A percentile compares a stretch with the other conserved stretches of the same genome.
These are phyloP conservation scores for Quercus ilex DNA, from an alignment of 306 rosid genomes.

Conservation along the genomic window DNA sequence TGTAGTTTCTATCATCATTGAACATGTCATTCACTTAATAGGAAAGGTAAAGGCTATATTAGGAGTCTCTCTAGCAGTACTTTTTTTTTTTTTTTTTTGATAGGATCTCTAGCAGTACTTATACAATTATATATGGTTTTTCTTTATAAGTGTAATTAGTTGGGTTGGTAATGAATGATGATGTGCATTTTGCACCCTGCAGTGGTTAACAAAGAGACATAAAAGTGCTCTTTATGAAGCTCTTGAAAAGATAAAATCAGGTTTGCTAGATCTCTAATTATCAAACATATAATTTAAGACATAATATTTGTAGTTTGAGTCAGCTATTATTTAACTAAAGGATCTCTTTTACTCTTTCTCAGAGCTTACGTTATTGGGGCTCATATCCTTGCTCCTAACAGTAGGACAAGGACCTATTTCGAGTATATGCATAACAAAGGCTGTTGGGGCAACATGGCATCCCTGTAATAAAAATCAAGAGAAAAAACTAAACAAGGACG, in stretches of 20 bases:
- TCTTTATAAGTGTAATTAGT: neutral
- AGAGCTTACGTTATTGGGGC: constrained; percentile 88
- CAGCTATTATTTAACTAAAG: neutral
- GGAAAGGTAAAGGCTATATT: constrained; percentile 39
- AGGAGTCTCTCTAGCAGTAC: no score
- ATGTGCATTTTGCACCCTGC: neutral
- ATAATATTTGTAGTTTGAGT: no score
- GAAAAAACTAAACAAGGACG: neutral
- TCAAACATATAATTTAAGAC: no score
- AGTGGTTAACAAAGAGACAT: constrained; percentile 81
- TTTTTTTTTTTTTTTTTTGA: no score
- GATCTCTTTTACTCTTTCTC: neutral
- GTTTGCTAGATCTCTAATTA: constrained; percentile 18
- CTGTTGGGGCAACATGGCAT: constrained; percentile 63
- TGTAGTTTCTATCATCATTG: constrained; percentile 62
- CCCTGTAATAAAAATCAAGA: constrained; percentile 44
- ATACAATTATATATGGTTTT: no score
- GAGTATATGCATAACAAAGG: constrained; percentile 55
- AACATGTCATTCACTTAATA: constrained; percentile 59
- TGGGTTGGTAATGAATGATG: neutral
- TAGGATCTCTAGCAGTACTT: no score
- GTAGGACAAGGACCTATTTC: constrained; percentile 64
- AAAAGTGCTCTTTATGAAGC: constrained; percentile 63
- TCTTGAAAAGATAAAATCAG: constrained; percentile 79
- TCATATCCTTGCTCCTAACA: constrained; percentile 76